Percentiles rank a stretch among this genome's conserved stretches.
phyloP scores from a whole-genome alignment of 345 rosid species.

The Diplotaxis tenuifolia region DNA sequence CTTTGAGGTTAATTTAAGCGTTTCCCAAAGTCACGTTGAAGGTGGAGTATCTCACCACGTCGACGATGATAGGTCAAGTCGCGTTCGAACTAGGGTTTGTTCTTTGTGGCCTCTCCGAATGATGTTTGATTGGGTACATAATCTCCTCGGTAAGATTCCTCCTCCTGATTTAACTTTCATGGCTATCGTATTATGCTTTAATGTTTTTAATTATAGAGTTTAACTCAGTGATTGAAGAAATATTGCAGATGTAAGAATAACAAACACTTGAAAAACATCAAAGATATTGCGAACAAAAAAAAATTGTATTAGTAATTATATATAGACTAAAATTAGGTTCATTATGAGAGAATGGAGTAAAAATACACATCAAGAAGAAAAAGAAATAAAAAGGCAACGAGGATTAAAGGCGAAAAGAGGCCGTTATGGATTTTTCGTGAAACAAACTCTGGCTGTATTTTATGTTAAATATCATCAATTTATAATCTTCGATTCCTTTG shows the following conservation, averaged over 20 bases:
- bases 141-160: slow-evolving; percentile 20
- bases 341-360: not conserved
- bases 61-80: slow-evolving; percentile 9
- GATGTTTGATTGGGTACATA: slow-evolving; percentile 33
- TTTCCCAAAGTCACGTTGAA: not conserved
- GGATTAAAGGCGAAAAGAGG: not conserved
- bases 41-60: not conserved
- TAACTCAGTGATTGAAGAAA: not conserved
- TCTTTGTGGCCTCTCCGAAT: slow-evolving; percentile 23
- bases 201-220: not conserved
- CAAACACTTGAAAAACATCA: not conserved
- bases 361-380: not conserved
- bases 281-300: not conserved
- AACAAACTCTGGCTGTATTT: slow-evolving; percentile 3
- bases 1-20: slow-evolving; percentile 28
- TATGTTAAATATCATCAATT: not conserved
- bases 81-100: not conserved
- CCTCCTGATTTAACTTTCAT: slow-evolving; percentile 22
- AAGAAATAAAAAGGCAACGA: not conserved
- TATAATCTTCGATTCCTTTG: not conserved
- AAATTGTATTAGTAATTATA: not conserved
- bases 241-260: slow-evolving; percentile 14
- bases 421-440: not conserved
- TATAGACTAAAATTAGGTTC: slow-evolving; percentile 3
- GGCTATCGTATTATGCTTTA: slow-evolving; percentile 24